These are phyloP conservation scores for Aspergillus persii DNA, from an alignment of 2,329 filamentous ascomycete genomes.

Conservation along the genomic window DNA sequence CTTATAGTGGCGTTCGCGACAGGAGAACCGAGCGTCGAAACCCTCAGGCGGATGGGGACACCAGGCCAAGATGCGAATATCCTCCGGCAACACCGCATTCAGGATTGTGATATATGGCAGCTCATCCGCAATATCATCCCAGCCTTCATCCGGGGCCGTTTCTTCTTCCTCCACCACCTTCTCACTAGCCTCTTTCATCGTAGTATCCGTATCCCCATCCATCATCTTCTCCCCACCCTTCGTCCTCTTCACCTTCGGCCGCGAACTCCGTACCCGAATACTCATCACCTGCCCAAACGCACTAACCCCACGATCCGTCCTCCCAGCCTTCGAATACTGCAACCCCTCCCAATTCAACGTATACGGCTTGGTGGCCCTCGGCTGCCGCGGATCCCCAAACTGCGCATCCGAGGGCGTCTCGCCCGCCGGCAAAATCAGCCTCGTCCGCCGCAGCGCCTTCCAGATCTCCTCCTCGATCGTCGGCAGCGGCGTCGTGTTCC, in stretches of 20 bases:
- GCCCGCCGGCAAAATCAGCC: conserved; percentile 72
- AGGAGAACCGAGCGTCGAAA: conserved; percentile 92
- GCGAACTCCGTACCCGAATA: conserved; percentile 75
- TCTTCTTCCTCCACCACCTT: conserved; percentile 12
- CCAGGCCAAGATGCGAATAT: conserved; percentile 92
- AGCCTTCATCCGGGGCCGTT: conserved; percentile 41
- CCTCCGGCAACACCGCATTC: conserved; percentile 82
- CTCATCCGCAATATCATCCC: conserved; percentile 74
- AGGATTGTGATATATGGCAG: conserved; percentile 78
- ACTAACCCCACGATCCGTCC: conserved; percentile 90
- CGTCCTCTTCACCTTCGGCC: conserved; percentile 50
- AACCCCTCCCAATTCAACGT: conserved; percentile 74
- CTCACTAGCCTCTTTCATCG: conserved; percentile 14
- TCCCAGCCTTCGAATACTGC: conserved; percentile 92
- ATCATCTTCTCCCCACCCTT: not conserved
- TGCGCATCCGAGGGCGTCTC: conserved; percentile 33
- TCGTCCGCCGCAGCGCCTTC: conserved; percentile 80
- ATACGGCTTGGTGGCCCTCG: conserved; percentile 40
- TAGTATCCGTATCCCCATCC: conserved; percentile 9
- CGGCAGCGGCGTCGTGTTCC: conserved; percentile 65
- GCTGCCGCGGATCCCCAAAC: conserved; percentile 38
- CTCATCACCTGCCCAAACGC: conserved; percentile 95
- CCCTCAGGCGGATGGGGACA: conserved; percentile 74
- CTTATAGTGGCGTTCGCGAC: conserved; percentile 83
- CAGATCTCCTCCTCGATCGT: conserved; percentile 92